A percentile compares a stretch with the other conserved stretches of the same genome.
Evolutionary conservation across 208 protist species (phyloP).

Genomic region (Crithidia thermophila): DNA sequence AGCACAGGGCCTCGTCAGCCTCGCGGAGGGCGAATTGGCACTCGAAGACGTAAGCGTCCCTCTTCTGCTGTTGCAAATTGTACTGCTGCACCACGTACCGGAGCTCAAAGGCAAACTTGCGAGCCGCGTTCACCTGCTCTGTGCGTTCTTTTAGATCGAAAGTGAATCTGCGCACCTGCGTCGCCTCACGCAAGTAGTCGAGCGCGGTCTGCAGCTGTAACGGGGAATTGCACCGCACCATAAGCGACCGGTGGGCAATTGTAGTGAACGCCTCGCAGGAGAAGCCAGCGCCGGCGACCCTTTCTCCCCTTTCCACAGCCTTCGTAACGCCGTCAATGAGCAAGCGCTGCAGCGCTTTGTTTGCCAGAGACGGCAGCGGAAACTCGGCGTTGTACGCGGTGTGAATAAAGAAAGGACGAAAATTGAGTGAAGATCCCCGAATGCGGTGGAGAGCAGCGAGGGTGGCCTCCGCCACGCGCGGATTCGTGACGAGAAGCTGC

Average conservation of each 20-base stretch:
- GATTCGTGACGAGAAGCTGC: neutral
- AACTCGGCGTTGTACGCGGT: conserved; percentile 6
- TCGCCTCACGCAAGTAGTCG: neutral
- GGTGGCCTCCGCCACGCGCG: neutral
- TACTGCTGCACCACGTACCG: conserved; percentile 8
- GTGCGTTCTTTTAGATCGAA: no score
- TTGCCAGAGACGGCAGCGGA: conserved; percentile 2
- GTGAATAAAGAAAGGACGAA: conserved; percentile 5
- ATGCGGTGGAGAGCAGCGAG: conserved; percentile 5
- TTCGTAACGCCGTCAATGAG: neutral
- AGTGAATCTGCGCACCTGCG: neutral
- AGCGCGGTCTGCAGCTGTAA: neutral
- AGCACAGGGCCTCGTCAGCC: conserved; percentile 3
- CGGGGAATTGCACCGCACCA: neutral
- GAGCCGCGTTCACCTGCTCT: neutral
- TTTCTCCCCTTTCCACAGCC: no score
- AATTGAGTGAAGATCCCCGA: neutral
- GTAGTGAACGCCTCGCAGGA: neutral
- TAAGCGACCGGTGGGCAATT: conserved; percentile 1
- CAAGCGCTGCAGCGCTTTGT: conserved; percentile 4
- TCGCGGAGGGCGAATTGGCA: conserved; percentile 5
- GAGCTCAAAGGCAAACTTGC: neutral
- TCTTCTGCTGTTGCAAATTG: neutral
- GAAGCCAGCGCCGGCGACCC: neutral
- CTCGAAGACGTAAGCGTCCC: neutral